phyloP scores from a whole-genome alignment of 768 basidiomycete genomes.

The Lentinula guzmanii region DNA sequence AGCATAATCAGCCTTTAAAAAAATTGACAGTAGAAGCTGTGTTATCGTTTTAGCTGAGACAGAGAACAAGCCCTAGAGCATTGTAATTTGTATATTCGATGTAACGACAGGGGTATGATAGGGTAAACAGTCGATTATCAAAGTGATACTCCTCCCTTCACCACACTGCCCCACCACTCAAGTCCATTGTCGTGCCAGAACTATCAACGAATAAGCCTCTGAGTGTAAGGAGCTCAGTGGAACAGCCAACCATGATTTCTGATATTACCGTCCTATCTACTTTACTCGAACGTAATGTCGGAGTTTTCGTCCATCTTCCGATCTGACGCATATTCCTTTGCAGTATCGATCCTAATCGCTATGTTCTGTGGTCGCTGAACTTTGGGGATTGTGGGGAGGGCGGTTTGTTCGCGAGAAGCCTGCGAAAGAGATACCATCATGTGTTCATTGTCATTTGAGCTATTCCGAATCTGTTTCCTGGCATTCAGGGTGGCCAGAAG shows the following conservation, averaged over 20 bases:
- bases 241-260: background rate
- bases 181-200: too few species aligned
- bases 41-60: too few species aligned
- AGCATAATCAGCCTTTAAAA: too few species aligned
- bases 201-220: too few species aligned
- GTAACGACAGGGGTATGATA: too few species aligned
- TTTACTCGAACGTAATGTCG: background rate
- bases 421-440: slow-evolving; percentile 6
- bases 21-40: too few species aligned
- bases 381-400: background rate
- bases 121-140: too few species aligned
- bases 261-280: background rate
- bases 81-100: too few species aligned
- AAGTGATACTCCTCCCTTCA: too few species aligned
- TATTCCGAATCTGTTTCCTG: background rate
- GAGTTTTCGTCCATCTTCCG: background rate
- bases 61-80: too few species aligned
- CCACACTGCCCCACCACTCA: too few species aligned
- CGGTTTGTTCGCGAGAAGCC: background rate
- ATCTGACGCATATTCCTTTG: background rate
- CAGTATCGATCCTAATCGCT: slow-evolving; percentile 6
- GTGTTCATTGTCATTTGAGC: background rate
- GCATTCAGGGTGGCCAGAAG: slow-evolving; percentile 14
- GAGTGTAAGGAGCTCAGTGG: background rate
- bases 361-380: background rate